phyloP scores from a whole-genome alignment of 208 protist species.

The Leishmania turanica region DNA sequence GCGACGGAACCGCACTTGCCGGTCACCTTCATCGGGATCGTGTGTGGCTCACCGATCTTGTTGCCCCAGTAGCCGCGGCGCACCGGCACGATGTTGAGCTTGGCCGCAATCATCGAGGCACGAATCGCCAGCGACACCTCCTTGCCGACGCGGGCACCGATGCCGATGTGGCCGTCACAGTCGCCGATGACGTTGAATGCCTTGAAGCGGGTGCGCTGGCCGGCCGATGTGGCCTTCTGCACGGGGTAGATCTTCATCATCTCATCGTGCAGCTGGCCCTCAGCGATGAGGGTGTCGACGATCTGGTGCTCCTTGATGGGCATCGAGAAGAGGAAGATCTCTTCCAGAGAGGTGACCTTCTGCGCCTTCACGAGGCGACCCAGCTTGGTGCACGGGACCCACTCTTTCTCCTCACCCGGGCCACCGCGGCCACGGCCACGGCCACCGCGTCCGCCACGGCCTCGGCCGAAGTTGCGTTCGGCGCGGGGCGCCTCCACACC shows the following conservation, averaged over 20 bases:
- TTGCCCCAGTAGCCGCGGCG: constrained; percentile 99
- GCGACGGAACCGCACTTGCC: constrained; percentile 99
- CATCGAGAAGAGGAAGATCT: constrained; percentile 99
- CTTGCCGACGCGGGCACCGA: constrained; percentile 99
- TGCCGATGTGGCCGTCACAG: constrained; percentile 97
- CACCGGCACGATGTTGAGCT: constrained; percentile 98
- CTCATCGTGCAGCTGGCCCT: constrained; percentile 85
- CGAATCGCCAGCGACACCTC: constrained; percentile 99
- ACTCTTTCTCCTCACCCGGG: constrained; percentile 91
- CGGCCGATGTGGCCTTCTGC: constrained; percentile 99
- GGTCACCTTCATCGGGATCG: constrained; percentile 98
- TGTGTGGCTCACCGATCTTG: constrained; percentile 99
- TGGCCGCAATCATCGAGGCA: constrained; percentile 98
- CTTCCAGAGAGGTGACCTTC: constrained; percentile 97
- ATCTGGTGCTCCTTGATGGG: constrained; percentile 99
- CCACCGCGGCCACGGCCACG: constrained; percentile 38
- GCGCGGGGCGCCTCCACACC: constrained; percentile 37
- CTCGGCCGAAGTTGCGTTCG: constrained; percentile 60
- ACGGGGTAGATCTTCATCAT: constrained; percentile 99
- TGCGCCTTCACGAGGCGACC: constrained; percentile 97
- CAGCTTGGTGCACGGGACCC: constrained; percentile 99
- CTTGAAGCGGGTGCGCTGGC: constrained; percentile 99
- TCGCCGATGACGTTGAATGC: constrained; percentile 99
- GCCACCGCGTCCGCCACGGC: constrained; percentile 53
- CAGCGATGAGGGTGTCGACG: constrained; percentile 97